Evolutionary conservation across 345 rosid genomes (phyloP), one percentile per base, ranked within the genome.

Genomic region (Ceriops decandra): DNA sequence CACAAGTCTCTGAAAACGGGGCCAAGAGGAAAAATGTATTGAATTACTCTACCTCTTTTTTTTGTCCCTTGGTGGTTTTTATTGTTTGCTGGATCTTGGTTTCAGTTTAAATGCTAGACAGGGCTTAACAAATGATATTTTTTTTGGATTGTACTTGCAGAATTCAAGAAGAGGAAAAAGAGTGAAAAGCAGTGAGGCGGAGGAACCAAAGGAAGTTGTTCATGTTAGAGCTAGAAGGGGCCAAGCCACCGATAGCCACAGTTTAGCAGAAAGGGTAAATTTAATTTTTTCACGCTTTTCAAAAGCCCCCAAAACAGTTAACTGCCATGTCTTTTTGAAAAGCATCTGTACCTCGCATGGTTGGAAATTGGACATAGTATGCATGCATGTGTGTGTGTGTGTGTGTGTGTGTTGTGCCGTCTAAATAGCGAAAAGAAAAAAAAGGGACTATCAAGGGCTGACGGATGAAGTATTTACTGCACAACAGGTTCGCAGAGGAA

Each of bases 201-300:
- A 79, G 68, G 72, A 73, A 70, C 80, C 85, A 35, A 84, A 75
- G 72, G 93, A 87, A 66, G 95, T 89, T 31, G 89, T 92, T 80
- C 98, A 89, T 73, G 96, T 92, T 27, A 89, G 98, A 86, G 98
- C 98, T 49, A 80, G 89, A 81, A 86, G 96, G 80, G 98, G 98
- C 63, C 93, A 92, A 82, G 98, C 98, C 69, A 92, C 96, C 64
- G 92, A 89, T 71, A 92, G 87, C 70, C 98, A 92, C 79, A 92
- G 98, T 81, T 84, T 92, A 76, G 93, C 98, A 6, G 98, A 92
- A 80, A 80, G 98, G 89, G 97, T 91, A 78, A 10, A 52, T 19
- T 28, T 28, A 32, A 42, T 11, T 42, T 10, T 10, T 10, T 38
- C 35, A 26, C 7, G 19, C 21, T 59, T 30, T 30, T 31, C 31